Conservation (phyloP, 2,329 filamentous ascomycete genomes). For the Mycosphaerella sp. region DNA sequence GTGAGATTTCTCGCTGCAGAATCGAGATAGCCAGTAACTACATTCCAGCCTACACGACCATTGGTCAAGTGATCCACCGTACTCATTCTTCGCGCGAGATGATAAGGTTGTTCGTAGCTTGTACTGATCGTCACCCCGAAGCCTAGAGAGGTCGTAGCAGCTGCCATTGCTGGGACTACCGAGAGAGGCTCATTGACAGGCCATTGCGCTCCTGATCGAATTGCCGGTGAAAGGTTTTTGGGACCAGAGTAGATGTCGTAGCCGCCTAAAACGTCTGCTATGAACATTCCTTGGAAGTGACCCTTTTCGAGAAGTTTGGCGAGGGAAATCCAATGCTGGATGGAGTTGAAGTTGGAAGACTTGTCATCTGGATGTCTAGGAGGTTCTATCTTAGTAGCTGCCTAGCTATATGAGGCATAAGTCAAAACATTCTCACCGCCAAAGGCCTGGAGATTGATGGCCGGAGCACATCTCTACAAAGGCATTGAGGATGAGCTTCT, state of each 20-base stretch:
- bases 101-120: constrained; percentile 64
- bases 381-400: too few species aligned
- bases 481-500: constrained; percentile 40
- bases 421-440: constrained; percentile 38
- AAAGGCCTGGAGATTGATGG: constrained; percentile 53
- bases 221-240: constrained; percentile 53
- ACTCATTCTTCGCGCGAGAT: constrained; percentile 58
- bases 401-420: too few species aligned
- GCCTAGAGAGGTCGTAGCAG: constrained; percentile 59
- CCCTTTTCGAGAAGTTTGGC: constrained; percentile 55
- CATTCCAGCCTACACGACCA: constrained; percentile 35
- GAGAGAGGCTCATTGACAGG: constrained; percentile 64
- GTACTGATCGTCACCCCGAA: constrained; percentile 64
- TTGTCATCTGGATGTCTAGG: constrained; percentile 54
- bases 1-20: constrained; percentile 60
- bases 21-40: constrained; percentile 64
- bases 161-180: constrained; percentile 61
- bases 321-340: constrained; percentile 56
- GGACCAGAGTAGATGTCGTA: constrained; percentile 65
- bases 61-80: constrained; percentile 64
- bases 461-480: constrained; percentile 40
- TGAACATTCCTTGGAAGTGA: constrained; percentile 62
- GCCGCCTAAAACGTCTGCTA: constrained; percentile 59
- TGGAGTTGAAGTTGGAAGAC: constrained; percentile 55
- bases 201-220: constrained; percentile 60